Conservation (phyloP, 768 basidiomycete genomes). For the Mycena kentingensis region DNA sequence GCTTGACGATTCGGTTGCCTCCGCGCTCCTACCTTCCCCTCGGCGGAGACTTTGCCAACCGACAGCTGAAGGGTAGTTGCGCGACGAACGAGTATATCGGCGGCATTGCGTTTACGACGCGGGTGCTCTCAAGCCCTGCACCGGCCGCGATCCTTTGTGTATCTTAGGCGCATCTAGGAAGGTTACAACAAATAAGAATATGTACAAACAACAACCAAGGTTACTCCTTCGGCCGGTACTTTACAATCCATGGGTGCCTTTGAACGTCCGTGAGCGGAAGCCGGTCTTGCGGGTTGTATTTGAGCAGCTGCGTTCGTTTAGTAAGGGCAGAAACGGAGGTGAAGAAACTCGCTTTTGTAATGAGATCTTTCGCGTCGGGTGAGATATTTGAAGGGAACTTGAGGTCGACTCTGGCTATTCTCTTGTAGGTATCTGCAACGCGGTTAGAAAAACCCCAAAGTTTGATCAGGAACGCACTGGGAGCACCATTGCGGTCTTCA, state of each 20-base stretch:
- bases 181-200: not conserved
- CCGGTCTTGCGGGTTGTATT: constrained; percentile 77
- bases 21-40: too few relatives aligned
- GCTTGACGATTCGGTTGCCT: too few relatives aligned
- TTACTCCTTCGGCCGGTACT: constrained; percentile 55
- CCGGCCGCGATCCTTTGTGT: constrained; percentile 8
- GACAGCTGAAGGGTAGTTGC: constrained; percentile 16
- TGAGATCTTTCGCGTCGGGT: constrained; percentile 66
- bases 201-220: constrained; percentile 11
- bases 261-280: constrained; percentile 74
- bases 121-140: constrained; percentile 2
- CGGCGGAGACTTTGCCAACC: constrained; percentile 15
- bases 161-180: not conserved
- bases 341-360: constrained; percentile 49
- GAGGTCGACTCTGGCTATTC: constrained; percentile 88
- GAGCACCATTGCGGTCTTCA: constrained; percentile 37
- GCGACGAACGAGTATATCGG: constrained; percentile 14
- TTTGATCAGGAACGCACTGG: constrained; percentile 49
- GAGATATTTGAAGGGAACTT: constrained; percentile 61
- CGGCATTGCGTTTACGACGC: constrained; percentile 20
- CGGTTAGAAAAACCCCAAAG: not conserved
- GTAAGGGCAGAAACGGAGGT: not conserved
- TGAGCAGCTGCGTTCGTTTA: constrained; percentile 67
- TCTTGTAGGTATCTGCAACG: constrained; percentile 77
- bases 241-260: constrained; percentile 85